Percentiles rank a stretch among this genome's conserved stretches.
phyloP scores from a whole-genome alignment of 2,329 filamentous ascomycete species.

The Alternaria incomplexa region DNA sequence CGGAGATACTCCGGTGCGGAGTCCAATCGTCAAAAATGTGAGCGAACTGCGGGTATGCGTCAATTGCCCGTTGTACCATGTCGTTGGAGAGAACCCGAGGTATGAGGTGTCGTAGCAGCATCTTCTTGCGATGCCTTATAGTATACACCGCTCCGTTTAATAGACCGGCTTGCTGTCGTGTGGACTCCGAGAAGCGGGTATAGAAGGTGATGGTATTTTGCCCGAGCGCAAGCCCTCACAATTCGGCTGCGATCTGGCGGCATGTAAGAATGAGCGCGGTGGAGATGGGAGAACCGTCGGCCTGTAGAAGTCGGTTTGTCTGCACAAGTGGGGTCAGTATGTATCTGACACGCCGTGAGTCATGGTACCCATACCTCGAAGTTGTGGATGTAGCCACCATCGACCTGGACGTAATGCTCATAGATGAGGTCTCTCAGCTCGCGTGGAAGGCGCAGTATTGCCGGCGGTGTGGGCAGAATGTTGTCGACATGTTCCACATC shows the following conservation, averaged over 20 bases:
- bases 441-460: background rate
- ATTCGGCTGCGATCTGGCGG: background rate
- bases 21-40: background rate
- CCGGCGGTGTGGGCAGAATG: background rate
- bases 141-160: too few relatives aligned
- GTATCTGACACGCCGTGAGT: too few relatives aligned
- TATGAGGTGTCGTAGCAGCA: background rate
- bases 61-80: background rate
- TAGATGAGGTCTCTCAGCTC: background rate
- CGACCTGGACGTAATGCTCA: background rate
- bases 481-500: too few relatives aligned
- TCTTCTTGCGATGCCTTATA: fast-evolving
- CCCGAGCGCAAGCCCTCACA: background rate
- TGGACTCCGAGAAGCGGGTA: background rate
- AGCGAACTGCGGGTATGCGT: background rate
- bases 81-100: background rate
- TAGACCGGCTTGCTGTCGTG: background rate
- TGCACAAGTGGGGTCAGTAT: too few relatives aligned
- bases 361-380: background rate
- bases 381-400: background rate
- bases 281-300: background rate
- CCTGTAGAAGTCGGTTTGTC: background rate
- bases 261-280: background rate
- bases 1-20: fast-evolving
- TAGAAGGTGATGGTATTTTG: background rate